Evolutionary conservation across 148 eudicot species (phyloP), one percentile per base, ranked within the genome.

Genomic region (Rhododendron molle): DNA sequence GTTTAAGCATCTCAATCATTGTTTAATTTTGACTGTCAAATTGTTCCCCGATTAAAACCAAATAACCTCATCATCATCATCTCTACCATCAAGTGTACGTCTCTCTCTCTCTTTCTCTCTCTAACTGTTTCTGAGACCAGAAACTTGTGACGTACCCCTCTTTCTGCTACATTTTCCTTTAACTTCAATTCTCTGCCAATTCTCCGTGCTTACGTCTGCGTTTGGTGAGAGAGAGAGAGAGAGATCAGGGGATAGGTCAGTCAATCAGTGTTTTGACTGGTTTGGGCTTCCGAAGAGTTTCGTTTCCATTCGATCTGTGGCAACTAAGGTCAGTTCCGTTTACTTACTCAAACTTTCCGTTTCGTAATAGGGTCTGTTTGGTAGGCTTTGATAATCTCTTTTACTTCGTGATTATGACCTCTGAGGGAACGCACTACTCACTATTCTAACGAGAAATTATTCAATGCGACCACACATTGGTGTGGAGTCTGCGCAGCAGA

Each of bases 1-100:
- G 23, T 34, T 36, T 14, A 30, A 11, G 21, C 36, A 21, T 30
- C 23, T n/a, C 8, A 5, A 38, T 74, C 34, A 36, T 52, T 52
- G 23, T 34, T 36, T 14, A 30, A 11, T n/a, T 30, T 12, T 30
- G 5, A 54, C 49, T 30, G 28, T 21, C 47, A 10, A 50, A 52
- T 80, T 49, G 67, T 65, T 50, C 49, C 40, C 87, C 80, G 87
- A 28, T 80, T 80, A 67, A n/a, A 67, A 67, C 69, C 84, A 85
- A 85, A 65, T 83, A 50, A 85, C 32, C 72, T 67, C 83, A 67
- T 69, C 58, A 44, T 69, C 58, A 44, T 32, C 50, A 73, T 77
- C 80, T 2, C n/a, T 9, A n/a, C 52, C 16, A 44, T 44, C 52
- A 43, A 23, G 44, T 40, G 44, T 40, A 40, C 44, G 8, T 40